Evolutionary conservation across 768 basidiomycete species (phyloP), one percentile per base, ranked within the genome.

Genomic region (Infundibulicybe gibba): DNA sequence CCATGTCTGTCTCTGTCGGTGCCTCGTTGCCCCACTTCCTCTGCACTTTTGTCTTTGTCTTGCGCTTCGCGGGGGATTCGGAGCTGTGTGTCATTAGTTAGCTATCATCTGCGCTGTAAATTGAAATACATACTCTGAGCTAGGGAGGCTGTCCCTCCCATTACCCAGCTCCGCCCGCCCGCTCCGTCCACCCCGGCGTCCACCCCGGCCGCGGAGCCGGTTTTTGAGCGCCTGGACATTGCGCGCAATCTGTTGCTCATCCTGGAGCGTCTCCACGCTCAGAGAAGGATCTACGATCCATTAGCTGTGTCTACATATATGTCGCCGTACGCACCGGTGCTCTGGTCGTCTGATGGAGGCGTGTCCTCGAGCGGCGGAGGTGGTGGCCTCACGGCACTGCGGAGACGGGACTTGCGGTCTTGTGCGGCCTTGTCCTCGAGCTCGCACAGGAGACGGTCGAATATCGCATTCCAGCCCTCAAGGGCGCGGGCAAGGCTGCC

Each of bases 1-100:
- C 91, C 90, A 98, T 95, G 53, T 98, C 97, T 13, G 77, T 75
- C 53, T 91, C 90, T 9, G 83, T 85, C 3, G 87, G 85, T 1
- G 76, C 75, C 53, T 83, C 79, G 57, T 95, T 82, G 17, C 85
- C 92, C 97, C 97, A 99, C 68, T 93, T 98, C 25, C 97, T 84
- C 63, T 87, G 86, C 12, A 71, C 57, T 66, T 94, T 93, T 3
- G 76, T 62, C 46, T 86, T 84, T 0, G 74, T 59, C 55, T 85
- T 88, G 52, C 75, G 71, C 54, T 82, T 88, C 20, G 71, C 53
- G 19, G 80, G 71, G 14, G 77, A 75, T 57, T 83, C 87, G 43
- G 89, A 84, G 60, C 79, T 87, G 40, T 21, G 25, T 19, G 32
- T 34, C 15, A 40, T 43, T 21, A 45, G 45, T 37, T 50, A 19